A percentile compares a stretch with the other conserved stretches of the same genome.
These are phyloP conservation scores for Russula lepida DNA, from an alignment of 768 basidiomycete genomes.

Conservation along the genomic window DNA sequence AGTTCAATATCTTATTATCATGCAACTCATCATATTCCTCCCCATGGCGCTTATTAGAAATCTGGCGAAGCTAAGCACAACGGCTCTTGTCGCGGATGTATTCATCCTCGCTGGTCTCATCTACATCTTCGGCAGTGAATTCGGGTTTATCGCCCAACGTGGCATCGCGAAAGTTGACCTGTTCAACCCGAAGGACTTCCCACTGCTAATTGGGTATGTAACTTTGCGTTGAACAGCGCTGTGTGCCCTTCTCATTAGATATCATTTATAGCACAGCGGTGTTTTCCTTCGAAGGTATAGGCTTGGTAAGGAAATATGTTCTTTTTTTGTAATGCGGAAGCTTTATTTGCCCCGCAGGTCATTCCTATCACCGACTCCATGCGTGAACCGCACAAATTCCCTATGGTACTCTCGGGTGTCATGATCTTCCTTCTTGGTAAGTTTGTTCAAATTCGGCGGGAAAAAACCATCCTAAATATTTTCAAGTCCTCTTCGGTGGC, in stretches of 20 bases:
- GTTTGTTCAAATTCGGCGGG: slow-evolving; percentile 21
- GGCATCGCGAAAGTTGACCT: slow-evolving; percentile 75
- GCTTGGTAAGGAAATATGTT: slow-evolving; percentile 49
- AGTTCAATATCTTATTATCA: slow-evolving; percentile 72
- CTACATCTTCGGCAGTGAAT: slow-evolving; percentile 85
- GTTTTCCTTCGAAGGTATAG: slow-evolving; percentile 97
- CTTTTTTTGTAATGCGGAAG: not conserved
- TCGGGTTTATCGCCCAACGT: slow-evolving; percentile 49
- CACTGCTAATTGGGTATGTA: slow-evolving; percentile 77
- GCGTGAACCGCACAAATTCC: slow-evolving; percentile 92
- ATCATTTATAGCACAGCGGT: slow-evolving; percentile 72
- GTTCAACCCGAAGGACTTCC: slow-evolving; percentile 87
- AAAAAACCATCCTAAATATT: not conserved
- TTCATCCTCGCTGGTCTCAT: slow-evolving; percentile 87
- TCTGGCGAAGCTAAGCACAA: slow-evolving; percentile 88
- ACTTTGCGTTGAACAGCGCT: not conserved
- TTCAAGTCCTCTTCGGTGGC: slow-evolving; percentile 72
- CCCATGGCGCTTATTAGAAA: slow-evolving; percentile 87
- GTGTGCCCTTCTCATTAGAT: slow-evolving; percentile 1
- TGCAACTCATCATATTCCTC: slow-evolving; percentile 79
- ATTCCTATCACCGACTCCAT: slow-evolving; percentile 97
- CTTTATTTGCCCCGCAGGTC: slow-evolving; percentile 36
- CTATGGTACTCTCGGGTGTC: slow-evolving; percentile 75
- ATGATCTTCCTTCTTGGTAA: slow-evolving; percentile 78
- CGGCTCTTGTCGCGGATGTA: slow-evolving; percentile 86